phyloP scores from a whole-genome alignment of 1,139 yeast genomes.

The Candida tetrigidarum region DNA sequence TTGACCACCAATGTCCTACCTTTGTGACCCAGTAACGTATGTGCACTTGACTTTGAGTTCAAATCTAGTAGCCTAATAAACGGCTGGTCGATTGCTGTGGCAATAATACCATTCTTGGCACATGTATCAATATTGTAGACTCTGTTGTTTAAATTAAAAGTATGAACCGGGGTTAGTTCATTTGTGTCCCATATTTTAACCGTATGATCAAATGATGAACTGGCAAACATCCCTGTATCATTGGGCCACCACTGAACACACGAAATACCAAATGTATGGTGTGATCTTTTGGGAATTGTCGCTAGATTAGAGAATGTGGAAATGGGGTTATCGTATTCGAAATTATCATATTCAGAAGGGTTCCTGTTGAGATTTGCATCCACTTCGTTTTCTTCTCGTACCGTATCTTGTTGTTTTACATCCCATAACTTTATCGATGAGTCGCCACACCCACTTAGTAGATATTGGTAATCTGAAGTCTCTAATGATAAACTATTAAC shows the following conservation, averaged over 20 bases:
- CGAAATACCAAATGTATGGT: constrained; percentile 77
- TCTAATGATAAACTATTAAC: constrained; percentile 75
- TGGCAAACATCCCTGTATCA: constrained; percentile 85
- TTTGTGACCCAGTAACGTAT: constrained; percentile 66
- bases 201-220: constrained; percentile 79
- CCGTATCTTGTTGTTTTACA: constrained; percentile 22
- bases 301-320: constrained; percentile 33
- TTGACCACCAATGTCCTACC: constrained; percentile 67
- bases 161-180: constrained; percentile 62
- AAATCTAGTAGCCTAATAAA: constrained; percentile 73
- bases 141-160: constrained; percentile 57
- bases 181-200: constrained; percentile 86
- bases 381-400: constrained; percentile 21
- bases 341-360: constrained; percentile 19
- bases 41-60: constrained; percentile 70
- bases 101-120: constrained; percentile 58
- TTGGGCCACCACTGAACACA: constrained; percentile 86
- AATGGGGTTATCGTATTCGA: constrained; percentile 33
- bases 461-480: constrained; percentile 44
- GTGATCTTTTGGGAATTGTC: constrained; percentile 54
- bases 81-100: constrained; percentile 73
- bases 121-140: constrained; percentile 58
- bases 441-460: constrained; percentile 80
- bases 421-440: constrained; percentile 73
- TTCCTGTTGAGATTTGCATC: constrained; percentile 12